phyloP scores from a whole-genome alignment of 257 asterid species.

The Solanum medicagineum region DNA sequence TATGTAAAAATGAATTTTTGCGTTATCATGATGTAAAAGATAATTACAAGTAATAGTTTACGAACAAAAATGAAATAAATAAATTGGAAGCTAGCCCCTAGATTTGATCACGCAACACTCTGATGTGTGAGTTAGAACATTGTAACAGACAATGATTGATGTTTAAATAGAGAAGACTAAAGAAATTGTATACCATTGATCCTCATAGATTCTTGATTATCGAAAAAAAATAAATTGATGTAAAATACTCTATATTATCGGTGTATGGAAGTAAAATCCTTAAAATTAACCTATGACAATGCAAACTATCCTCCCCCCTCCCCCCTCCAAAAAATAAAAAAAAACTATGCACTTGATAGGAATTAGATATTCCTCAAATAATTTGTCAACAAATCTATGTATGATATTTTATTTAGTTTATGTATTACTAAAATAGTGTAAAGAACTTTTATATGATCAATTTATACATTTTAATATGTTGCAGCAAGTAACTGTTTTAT shows the following conservation, averaged over 20 bases:
- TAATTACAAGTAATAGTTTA: neutral
- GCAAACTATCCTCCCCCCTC: no score
- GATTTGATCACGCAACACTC: neutral
- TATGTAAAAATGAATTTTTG: no score
- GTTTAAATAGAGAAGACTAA: neutral
- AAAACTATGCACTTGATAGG: no score
- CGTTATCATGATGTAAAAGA: no score
- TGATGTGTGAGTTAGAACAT: neutral
- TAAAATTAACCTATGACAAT: no score
- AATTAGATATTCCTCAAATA: no score
- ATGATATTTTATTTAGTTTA: no score
- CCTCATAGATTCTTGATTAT: neutral
- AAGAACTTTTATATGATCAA: neutral
- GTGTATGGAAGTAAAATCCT: neutral
- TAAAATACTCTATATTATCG: neutral
- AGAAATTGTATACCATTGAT: accelerated
- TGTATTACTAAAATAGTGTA: no score
- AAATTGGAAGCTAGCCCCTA: neutral
- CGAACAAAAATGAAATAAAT: neutral
- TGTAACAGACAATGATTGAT: neutral
- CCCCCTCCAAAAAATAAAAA: no score
- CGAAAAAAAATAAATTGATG: neutral
- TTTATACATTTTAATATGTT: neutral
- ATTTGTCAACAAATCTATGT: no score
- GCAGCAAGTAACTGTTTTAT: neutral